These are phyloP conservation scores for Agaricales sp. DNA, from an alignment of 1,284 basidiomycete species.

Conservation along the genomic window DNA sequence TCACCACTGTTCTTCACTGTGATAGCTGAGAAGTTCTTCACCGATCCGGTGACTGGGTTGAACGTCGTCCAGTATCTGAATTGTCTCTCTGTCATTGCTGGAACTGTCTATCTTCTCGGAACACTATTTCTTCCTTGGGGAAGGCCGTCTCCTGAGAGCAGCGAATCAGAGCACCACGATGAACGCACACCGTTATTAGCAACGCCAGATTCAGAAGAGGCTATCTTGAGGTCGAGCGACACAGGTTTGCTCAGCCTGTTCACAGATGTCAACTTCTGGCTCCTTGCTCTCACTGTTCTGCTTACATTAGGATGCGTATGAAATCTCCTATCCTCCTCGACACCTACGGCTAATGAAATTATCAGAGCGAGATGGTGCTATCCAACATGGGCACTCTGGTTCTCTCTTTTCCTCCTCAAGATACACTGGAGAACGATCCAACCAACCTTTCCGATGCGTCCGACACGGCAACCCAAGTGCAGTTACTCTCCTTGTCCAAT, in stretches of 20 bases:
- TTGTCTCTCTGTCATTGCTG: conserved; percentile 46
- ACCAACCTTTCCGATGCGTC: not conserved
- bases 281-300: not conserved
- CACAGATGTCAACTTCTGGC: not conserved
- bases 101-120: conserved; percentile 42
- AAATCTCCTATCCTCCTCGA: not conserved
- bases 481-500: not conserved
- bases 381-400: not conserved
- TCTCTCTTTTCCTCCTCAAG: not conserved
- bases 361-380: not conserved
- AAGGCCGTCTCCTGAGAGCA: not conserved
- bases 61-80: conserved; percentile 44
- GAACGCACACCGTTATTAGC: not conserved
- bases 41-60: conserved; percentile 29
- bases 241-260: not conserved
- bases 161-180: not conserved
- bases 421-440: not conserved
- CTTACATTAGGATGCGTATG: not conserved
- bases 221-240: not conserved
- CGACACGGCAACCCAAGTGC: not conserved
- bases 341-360: not conserved
- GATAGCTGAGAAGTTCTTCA: conserved; percentile 52
- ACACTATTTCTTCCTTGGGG: conserved; percentile 28
- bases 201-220: not conserved
- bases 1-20: conserved; percentile 66